Percentiles rank a stretch among this genome's conserved stretches.
Evolutionary conservation across 371 early-diverging fungal species (phyloP).

Genomic region (Vairimorpha necatrix): DNA sequence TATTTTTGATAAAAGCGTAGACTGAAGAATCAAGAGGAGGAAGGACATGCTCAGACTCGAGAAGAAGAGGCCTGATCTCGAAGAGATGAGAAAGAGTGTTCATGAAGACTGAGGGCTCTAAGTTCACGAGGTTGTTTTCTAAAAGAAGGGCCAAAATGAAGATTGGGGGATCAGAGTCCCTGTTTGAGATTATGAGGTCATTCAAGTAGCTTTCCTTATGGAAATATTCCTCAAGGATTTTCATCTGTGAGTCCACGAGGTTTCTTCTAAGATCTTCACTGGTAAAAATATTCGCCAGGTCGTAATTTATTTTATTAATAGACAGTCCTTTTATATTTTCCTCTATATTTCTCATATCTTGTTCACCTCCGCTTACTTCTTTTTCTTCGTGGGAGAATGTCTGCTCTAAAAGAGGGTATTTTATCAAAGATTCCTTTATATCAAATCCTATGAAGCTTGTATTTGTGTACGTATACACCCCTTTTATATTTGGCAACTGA

Average conservation of each 20-base stretch:
- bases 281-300: conserved; percentile 15
- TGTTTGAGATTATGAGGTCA: conserved; percentile 47
- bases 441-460: conserved; percentile 63
- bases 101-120: conserved; percentile 33
- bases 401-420: conserved; percentile 32
- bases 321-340: background rate
- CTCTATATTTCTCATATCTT: background rate
- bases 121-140: conserved; percentile 18
- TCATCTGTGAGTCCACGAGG: conserved; percentile 37
- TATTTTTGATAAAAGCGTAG: conserved; percentile 3
- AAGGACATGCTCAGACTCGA: conserved; percentile 3
- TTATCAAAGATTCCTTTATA: conserved; percentile 49
- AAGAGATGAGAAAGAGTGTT: conserved; percentile 46
- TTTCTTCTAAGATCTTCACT: conserved; percentile 8
- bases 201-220: conserved; percentile 26
- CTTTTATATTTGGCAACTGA: conserved; percentile 66
- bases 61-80: conserved; percentile 36
- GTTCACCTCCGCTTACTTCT: too few relatives aligned
- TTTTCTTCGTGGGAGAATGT: background rate
- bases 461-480: conserved; percentile 66
- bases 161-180: conserved; percentile 40
- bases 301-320: background rate
- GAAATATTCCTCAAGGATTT: conserved; percentile 3
- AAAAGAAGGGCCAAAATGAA: conserved; percentile 46
- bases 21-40: conserved; percentile 2